Evolutionary conservation across 345 rosid genomes (phyloP), one percentile per base, ranked within the genome.

Genomic region (Fremontodendron californicum): DNA sequence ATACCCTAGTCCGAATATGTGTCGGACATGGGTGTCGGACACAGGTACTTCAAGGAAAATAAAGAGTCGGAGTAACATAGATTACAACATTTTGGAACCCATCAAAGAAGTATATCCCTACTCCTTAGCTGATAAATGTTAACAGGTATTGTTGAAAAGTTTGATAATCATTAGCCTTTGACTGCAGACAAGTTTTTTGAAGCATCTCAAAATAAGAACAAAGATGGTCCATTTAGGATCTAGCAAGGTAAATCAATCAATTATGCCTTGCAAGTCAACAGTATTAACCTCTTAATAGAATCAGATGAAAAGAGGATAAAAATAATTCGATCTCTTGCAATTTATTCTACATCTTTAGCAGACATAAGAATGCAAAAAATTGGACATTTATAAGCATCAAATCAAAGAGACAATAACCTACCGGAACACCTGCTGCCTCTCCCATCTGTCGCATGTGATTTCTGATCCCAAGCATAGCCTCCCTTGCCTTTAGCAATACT

Each of bases 391-490:
- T 13, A 42, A 64, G 29, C 71, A 31, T 33, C 13, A 27, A 33
- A 10, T 64, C 25, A 48, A 52, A 64, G 66, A 27, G 51, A 60
- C 21, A 51, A 74, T 46, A 75, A 77, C 89, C 21, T 84, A 93
- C 99, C 57, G 98, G 96, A 69, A 95, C 87, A 75, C 88, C 89
- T 49, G 96, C 98, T 80, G 92, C 91, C 85, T 92, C 88, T 21
- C 99, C 99, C 93, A 95, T 91, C 73, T 73, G 89, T 72, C 88
- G 89, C 97, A 93, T 90, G 77, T 83, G 87, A 79, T 73, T 70
- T 87, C 98, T 90, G 85, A 96, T 90, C 75, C 78, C 80, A 71
- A 90, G 84, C 95, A 96, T 96, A 54, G 90, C 87, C 46, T 87
- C 87, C 89, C 93, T 87, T 76, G 98, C 92, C 75, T 85, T 91